Evolutionary conservation across 805 yeast species (phyloP), one percentile per base, ranked within the genome.

Genomic region (Kluyveromyces starmeri): DNA sequence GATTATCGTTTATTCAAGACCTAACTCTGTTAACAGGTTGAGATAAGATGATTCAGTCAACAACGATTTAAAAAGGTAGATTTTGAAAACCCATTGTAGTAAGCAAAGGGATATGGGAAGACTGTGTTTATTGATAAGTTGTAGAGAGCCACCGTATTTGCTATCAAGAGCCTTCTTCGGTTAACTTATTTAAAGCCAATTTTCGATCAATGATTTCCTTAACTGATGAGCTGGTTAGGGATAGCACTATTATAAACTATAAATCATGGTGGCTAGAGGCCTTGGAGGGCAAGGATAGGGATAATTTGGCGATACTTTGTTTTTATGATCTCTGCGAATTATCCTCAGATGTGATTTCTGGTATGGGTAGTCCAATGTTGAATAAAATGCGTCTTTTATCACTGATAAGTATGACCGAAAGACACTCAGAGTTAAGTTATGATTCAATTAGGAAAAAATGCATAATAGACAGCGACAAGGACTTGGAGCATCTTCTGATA

Each of bases 321-420:
- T 56, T 55, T 40, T 59, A 59, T 7, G 42, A 43, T 4, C 29
- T 53, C 3, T 29, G 37, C 5, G 53, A 54, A 34, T 27, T 40
- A 3, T 37, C 27, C 4, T 13, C 27, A 13, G 28, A 9, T 7
- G 24, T 36, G 13, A 4, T 20, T 9, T 10, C 23, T 4, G 17
- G 15, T 3, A 10, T 52, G 12, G 41, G 49, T 6, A 8, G 35
- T 2, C 6, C 3, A 5, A 45, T 48, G 53, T 11, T 45, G 22
- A 31, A 23, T 12, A 56, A 56, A 38, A 29, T 55, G 16, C 44
- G 40, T 11, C 39, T 42, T 31, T 34, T 53, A 17, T 47, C 51
- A 2, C 31, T 56, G 7, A 34, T 56, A 5, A 38, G 47, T 5
- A 16, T 53, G n/a, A 39, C 50, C 26, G 45, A 44, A 24, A 21